Conservation (phyloP, 139 green algal genomes). For the Spirogloea muscicola region DNA sequence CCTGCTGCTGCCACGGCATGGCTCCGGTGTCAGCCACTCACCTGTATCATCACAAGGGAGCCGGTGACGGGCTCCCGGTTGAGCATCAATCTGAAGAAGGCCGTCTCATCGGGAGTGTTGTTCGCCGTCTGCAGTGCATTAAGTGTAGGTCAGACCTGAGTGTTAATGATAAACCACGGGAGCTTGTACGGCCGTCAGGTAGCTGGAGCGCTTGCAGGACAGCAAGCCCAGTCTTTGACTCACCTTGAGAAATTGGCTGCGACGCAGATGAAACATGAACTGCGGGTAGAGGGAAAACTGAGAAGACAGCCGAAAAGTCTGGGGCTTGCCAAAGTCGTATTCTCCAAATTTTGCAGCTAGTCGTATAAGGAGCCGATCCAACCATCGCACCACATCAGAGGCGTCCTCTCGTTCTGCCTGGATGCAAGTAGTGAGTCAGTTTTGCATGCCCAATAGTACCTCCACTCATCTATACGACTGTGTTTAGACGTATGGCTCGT, state of each 20-base stretch:
- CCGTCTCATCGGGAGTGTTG: constrained; percentile 63
- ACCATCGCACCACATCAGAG: constrained; percentile 57
- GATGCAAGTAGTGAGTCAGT: no score
- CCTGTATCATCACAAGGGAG: constrained; percentile 62
- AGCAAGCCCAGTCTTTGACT: no score
- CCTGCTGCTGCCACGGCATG: neutral
- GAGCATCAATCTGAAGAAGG: constrained; percentile 58
- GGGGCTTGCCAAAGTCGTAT: constrained; percentile 50
- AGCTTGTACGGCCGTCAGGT: no score
- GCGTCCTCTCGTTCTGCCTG: no score
- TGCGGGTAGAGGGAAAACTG: constrained; percentile 56
- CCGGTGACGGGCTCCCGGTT: constrained; percentile 45
- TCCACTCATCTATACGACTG: no score
- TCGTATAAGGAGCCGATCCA: constrained; percentile 58
- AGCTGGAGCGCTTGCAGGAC: no score
- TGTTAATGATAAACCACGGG: no score
- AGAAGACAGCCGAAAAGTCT: constrained; percentile 52
- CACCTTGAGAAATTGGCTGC: constrained; percentile 56
- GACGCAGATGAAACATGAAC: constrained; percentile 68
- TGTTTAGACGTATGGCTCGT: no score
- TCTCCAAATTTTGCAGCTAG: constrained; percentile 54
- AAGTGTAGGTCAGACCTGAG: no score
- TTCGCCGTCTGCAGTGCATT: no score
- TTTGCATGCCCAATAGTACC: no score
- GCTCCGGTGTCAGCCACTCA: neutral